phyloP scores from a whole-genome alignment of 192 early-diverging fungal genomes.

The Obelidium mucronatum region DNA sequence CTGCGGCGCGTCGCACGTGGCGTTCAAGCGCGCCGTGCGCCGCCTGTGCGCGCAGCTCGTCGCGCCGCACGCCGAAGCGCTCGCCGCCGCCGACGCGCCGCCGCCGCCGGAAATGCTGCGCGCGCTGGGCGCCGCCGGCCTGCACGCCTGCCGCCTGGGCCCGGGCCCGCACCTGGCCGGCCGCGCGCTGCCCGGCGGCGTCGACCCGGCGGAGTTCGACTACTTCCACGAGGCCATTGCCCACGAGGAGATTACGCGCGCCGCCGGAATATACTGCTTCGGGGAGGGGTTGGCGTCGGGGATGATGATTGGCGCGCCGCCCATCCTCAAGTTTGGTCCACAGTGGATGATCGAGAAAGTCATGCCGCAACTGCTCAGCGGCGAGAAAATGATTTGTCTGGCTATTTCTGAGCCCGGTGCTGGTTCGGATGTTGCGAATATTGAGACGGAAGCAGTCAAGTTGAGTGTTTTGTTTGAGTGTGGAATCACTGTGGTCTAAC shows the following conservation, averaged over 20 bases:
- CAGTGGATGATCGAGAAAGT: constrained; percentile 53
- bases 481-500: background rate
- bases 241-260: constrained; percentile 49
- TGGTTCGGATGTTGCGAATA: constrained; percentile 27
- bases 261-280: constrained; percentile 45
- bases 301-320: constrained; percentile 58
- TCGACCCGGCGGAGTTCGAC: constrained; percentile 60
- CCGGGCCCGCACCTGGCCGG: constrained; percentile 55
- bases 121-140: constrained; percentile 50
- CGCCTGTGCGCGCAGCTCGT: constrained; percentile 38
- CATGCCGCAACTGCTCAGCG: constrained; percentile 48
- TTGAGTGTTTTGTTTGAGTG: constrained; percentile 32
- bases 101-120: constrained; percentile 33
- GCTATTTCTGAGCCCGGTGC: constrained; percentile 57
- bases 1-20: constrained; percentile 53
- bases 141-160: constrained; percentile 52
- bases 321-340: constrained; percentile 54
- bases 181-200: constrained; percentile 45
- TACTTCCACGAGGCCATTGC: constrained; percentile 61
- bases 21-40: constrained; percentile 52
- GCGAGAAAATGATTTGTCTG: constrained; percentile 59
- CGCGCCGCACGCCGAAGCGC: constrained; percentile 8
- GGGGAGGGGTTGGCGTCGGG: constrained; percentile 36
- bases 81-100: background rate
- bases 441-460: constrained; percentile 54